phyloP scores from a whole-genome alignment of 768 basidiomycete species.

The Leccinum obscurum region DNA sequence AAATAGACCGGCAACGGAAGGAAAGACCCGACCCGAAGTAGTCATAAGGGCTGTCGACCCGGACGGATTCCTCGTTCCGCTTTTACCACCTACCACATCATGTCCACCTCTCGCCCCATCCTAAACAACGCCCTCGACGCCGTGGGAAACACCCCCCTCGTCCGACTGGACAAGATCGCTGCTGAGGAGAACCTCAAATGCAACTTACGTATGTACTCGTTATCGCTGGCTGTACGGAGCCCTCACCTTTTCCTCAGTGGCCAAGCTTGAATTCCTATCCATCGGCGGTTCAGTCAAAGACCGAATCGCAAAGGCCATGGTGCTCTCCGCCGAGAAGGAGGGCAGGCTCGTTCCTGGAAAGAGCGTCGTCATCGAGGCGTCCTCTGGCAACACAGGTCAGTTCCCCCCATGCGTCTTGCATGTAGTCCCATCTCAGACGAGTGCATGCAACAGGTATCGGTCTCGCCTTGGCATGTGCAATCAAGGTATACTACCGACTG shows the following conservation, averaged over 20 bases:
- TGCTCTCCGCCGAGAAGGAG: conserved; percentile 88
- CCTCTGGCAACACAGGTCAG: conserved; percentile 92
- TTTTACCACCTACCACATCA: conserved; percentile 10
- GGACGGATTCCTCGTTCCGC: neutral
- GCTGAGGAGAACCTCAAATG: conserved; percentile 75
- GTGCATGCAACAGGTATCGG: conserved; percentile 68
- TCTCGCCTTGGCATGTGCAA: conserved; percentile 87
- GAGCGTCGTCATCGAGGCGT: conserved; percentile 94
- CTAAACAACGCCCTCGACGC: conserved; percentile 81
- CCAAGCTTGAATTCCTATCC: conserved; percentile 87
- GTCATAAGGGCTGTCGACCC: conserved; percentile 3
- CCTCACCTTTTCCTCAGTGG: conserved; percentile 51
- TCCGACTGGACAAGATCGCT: conserved; percentile 82
- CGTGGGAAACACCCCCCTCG: conserved; percentile 88
- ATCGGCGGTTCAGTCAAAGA: conserved; percentile 96
- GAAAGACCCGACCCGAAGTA: conserved; percentile 13
- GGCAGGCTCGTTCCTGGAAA: conserved; percentile 84
- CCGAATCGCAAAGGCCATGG: conserved; percentile 94
- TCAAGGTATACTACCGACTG: conserved; percentile 64
- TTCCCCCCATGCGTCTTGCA: conserved; percentile 4
- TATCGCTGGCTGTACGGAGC: neutral
- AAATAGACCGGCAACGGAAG: neutral
- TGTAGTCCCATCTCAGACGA: neutral
- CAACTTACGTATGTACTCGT: conserved; percentile 72
- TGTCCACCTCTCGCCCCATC: conserved; percentile 44